Evolutionary conservation across 2,329 filamentous ascomycete genomes (phyloP).

Genomic region (Harringtonia lauricola): DNA sequence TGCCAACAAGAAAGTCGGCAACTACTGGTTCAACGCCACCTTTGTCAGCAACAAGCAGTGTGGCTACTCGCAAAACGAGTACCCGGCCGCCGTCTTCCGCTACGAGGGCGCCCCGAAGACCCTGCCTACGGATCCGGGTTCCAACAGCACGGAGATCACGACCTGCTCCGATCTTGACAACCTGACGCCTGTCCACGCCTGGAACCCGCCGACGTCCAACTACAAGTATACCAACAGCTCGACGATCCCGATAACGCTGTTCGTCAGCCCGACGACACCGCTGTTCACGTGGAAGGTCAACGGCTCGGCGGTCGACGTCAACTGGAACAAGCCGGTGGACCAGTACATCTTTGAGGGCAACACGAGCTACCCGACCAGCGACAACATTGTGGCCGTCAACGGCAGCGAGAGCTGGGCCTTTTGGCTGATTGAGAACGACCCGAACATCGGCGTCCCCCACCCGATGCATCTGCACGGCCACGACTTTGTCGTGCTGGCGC

Average conservation of each 20-base stretch:
- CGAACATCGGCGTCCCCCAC: conserved; percentile 6
- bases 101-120: conserved; percentile 14
- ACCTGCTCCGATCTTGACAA: conserved; percentile 2
- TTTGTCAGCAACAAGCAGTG: conserved; percentile 13
- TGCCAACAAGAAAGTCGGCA: conserved; percentile 20
- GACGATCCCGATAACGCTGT: conserved; percentile 4
- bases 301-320: conserved; percentile 17
- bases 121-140: conserved; percentile 14
- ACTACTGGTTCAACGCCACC: conserved; percentile 33
- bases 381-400: conserved; percentile 17
- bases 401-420: conserved; percentile 8
- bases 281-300: conserved; percentile 13
- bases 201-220: too few relatives aligned
- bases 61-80: conserved; percentile 13
- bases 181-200: conserved; percentile 6
- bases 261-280: neutral
- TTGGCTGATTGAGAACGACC: conserved; percentile 11
- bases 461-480: conserved; percentile 17
- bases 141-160: neutral
- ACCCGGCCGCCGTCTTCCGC: conserved; percentile 18
- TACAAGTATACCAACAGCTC: too few relatives aligned
- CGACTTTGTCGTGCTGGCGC: conserved; percentile 16
- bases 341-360: conserved; percentile 19
- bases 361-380: conserved; percentile 14
- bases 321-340: conserved; percentile 24